These are phyloP conservation scores for Podospora pseudocomata DNA, from an alignment of 495 filamentous ascomycete species.

Conservation along the genomic window DNA sequence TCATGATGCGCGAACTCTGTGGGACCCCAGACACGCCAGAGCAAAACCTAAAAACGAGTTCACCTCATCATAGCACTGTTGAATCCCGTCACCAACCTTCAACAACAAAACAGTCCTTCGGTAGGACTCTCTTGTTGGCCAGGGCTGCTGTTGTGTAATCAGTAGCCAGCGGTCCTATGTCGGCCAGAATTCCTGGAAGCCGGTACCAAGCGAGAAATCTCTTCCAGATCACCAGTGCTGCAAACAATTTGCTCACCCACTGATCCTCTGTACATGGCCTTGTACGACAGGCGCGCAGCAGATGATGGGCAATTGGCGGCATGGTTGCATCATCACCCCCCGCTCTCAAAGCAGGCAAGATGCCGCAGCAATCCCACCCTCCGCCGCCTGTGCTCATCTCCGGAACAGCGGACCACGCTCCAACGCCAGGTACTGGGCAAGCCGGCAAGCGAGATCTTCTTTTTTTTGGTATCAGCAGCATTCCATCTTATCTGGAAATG, in stretches of 20 bases:
- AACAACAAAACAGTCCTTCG: background rate
- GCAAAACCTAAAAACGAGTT: conserved; percentile 1
- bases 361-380: conserved; percentile 18
- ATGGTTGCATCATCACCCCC: conserved; percentile 27
- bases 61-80: background rate
- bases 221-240: background rate
- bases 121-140: background rate
- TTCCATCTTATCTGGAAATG: background rate
- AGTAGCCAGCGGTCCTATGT: conserved; percentile 23
- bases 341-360: conserved; percentile 12
- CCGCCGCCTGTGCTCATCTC: conserved; percentile 21
- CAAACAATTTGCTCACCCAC: conserved; percentile 5
- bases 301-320: conserved; percentile 18
- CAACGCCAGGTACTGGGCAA: conserved; percentile 3
- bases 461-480: background rate
- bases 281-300: background rate
- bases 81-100: background rate
- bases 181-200: conserved; percentile 20
- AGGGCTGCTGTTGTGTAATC: background rate
- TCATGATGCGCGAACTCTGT: conserved; percentile 14
- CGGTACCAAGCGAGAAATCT: background rate
- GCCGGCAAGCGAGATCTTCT: background rate
- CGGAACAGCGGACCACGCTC: conserved; percentile 28
- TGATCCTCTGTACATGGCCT: background rate
- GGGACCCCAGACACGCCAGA: conserved; percentile 3